Base-by-base conservation (phyloP, 1,284 basidiomycete species). In the Phellinidium pouzarii region DNA sequence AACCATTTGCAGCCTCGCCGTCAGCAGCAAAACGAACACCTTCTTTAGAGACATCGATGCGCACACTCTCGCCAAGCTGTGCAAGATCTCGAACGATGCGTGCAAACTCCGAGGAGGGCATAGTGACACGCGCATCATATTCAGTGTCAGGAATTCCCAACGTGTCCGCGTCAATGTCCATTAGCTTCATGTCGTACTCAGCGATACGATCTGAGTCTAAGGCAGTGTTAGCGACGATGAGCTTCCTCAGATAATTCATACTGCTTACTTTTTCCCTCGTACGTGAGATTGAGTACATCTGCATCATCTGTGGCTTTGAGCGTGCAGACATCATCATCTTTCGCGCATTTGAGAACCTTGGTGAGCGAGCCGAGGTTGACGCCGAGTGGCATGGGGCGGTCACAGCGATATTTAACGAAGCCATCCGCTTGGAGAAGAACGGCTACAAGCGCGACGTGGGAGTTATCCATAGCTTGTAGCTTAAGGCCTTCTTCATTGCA, bases 381-480 rank as follows among this genome's bases (percentile, higher is more conserved):
- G 59, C 92, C 92, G 6, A 95, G 79, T 0, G 93, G 91, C 80
- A 99, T 92, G 50, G 94, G 92, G 20, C 94, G 82, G 71, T 99
- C 96, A 67, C 95, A 98, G 61, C 96, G 86, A 71, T 90, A 99
- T 52, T 80, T 77, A 64, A 88, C 82, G 75, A 97, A 97, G 27
- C 90, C 90, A 0, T 78, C 73, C 0, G 82, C 78, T 26, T 84
- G 72, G 46, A 97, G 79, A 58, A 85, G 79, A 47, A 95, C 88
- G 6, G 91, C 74, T 36, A 98, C 95, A 56, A 98, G 87, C 1
- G 95, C 96, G 64, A 99, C 95, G 71, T 99, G 96, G 4, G 95
- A 98, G 79, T 97, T 98, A 77, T 99, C 96, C 96, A 99, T 99
- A 1, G 96, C 95, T 77, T 99, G 96, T 12, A 97, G 79, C 53